Percentiles rank a stretch among this genome's conserved stretches.
phyloP scores from a whole-genome alignment of 768 basidiomycete genomes.

The Macrolepiota fuliginosa region DNA sequence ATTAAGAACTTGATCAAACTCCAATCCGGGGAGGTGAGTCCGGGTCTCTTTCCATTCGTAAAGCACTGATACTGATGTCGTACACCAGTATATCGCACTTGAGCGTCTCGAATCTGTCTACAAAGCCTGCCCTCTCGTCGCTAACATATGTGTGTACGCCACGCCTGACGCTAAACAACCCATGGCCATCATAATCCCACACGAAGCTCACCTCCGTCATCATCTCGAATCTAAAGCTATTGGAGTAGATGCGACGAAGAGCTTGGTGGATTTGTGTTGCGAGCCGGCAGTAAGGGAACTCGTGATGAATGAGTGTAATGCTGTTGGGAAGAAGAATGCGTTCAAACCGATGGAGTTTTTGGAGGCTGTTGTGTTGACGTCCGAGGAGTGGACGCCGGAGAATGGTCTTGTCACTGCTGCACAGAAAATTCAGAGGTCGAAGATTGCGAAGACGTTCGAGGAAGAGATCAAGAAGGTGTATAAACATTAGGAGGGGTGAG shows the following conservation, averaged over 20 bases:
- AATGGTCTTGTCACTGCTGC: conserved; percentile 73
- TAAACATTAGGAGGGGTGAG: not conserved
- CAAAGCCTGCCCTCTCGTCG: conserved; percentile 77
- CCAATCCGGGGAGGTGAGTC: conserved; percentile 65
- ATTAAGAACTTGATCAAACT: conserved; percentile 93
- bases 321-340: conserved; percentile 79
- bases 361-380: conserved; percentile 71
- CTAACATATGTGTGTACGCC: conserved; percentile 84
- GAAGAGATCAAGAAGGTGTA: conserved; percentile 25
- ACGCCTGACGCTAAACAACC: conserved; percentile 75
- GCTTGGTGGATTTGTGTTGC: conserved; percentile 55
- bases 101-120: conserved; percentile 87
- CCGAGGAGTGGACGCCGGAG: conserved; percentile 93
- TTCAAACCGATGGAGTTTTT: conserved; percentile 80
- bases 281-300: conserved; percentile 52
- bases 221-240: conserved; percentile 30
- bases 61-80: not conserved
- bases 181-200: conserved; percentile 81
- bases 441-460: conserved; percentile 33
- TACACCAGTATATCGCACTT: conserved; percentile 77
- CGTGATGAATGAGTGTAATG: conserved; percentile 76
- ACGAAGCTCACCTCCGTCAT: conserved; percentile 73
- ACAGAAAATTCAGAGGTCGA: conserved; percentile 35
- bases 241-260: conserved; percentile 34
- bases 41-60: conserved; percentile 5